Evolutionary conservation across 257 asterid genomes (phyloP), one percentile per base, ranked within the genome.

Genomic region (Mitragyna speciosa): DNA sequence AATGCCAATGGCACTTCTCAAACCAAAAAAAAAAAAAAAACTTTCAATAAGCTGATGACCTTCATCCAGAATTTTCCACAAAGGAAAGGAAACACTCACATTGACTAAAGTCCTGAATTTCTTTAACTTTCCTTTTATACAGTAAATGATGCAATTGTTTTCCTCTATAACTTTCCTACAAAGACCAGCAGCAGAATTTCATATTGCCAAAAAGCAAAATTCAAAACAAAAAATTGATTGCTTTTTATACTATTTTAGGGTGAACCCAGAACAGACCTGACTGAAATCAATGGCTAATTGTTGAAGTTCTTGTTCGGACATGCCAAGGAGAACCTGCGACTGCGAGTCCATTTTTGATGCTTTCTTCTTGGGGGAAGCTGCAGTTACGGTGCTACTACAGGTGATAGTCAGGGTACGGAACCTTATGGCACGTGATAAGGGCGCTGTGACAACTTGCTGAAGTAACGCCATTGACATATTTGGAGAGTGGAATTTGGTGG

Each of bases 111-210:
- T 93, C 97, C 72, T 90, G 90, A 84, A 95, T 86, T 69, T 92
- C 89, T 82, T 88, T 95, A 76, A 86, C 88, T 90, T 90, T 93
- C 87, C 91, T 90, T 91, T 95, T 90, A 88, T 95, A 95, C 79
- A 95, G 54, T 78, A 95, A 83, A 80, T 92, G 97, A 81, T 95
- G 92, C 88, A 95, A 86, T 78, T 95, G 99, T 61, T 93, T 95
- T 76, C 98, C 99, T 80, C 99, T 89, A 73, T 93, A 95, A 73
- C 89, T 86, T 75, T 93, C 87, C 99, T 95, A 88, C 82, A 77
- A 51, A 51, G 1, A 77, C 51, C 65, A 43, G 24, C 19, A 77
- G 7, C 69, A 30, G 19, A 75, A 69, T 12, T 48, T 51, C 10
- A 65, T 36, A 36, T 63, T 49, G 31, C 74, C 61, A 39, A 3